Conservation (phyloP, 2,329 filamentous ascomycete species). For the Zymoseptoria crescenta region DNA sequence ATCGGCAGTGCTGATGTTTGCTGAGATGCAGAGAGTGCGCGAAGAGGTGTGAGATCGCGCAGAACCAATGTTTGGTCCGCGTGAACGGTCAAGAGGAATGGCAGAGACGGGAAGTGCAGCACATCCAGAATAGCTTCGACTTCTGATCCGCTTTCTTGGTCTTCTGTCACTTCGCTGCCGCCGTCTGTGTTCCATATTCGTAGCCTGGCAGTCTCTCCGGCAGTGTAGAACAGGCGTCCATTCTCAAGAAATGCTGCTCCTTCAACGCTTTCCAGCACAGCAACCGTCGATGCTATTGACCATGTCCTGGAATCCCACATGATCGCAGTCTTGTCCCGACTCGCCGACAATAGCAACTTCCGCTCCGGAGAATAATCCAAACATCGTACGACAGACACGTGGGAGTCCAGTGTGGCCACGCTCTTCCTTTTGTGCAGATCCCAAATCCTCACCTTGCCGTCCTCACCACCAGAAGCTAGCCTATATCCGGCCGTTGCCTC, state of each 20-base stretch:
- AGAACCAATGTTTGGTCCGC: constrained; percentile 81
- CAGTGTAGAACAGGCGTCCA: constrained; percentile 69
- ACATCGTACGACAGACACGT: constrained; percentile 88
- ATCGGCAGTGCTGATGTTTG: constrained; percentile 43
- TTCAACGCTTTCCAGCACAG: constrained; percentile 79
- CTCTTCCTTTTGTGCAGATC: constrained; percentile 77
- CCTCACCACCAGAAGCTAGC: constrained; percentile 84
- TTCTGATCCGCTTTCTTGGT: constrained; percentile 56
- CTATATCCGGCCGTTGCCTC: constrained; percentile 58
- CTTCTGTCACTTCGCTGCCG: constrained; percentile 69
- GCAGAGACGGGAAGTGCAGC: constrained; percentile 56
- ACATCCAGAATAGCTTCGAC: constrained; percentile 64
- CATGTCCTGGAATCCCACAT: constrained; percentile 84
- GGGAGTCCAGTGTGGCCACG: constrained; percentile 73
- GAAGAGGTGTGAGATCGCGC: constrained; percentile 50
- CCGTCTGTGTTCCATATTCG: constrained; percentile 74
- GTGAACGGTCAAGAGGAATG: constrained; percentile 73
- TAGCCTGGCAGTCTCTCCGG: constrained; percentile 72
- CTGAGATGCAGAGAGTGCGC: constrained; percentile 5
- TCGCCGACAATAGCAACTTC: constrained; percentile 70
- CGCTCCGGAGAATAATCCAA: constrained; percentile 72
- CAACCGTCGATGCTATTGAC: constrained; percentile 73
- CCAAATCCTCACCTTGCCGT: constrained; percentile 87
- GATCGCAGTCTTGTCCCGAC: constrained; percentile 88
- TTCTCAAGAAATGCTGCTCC: constrained; percentile 68